Percentiles rank a stretch among this genome's conserved stretches.
These are phyloP conservation scores for Lipomyces yamadae DNA, from an alignment of 805 yeast species.

Conservation along the genomic window DNA sequence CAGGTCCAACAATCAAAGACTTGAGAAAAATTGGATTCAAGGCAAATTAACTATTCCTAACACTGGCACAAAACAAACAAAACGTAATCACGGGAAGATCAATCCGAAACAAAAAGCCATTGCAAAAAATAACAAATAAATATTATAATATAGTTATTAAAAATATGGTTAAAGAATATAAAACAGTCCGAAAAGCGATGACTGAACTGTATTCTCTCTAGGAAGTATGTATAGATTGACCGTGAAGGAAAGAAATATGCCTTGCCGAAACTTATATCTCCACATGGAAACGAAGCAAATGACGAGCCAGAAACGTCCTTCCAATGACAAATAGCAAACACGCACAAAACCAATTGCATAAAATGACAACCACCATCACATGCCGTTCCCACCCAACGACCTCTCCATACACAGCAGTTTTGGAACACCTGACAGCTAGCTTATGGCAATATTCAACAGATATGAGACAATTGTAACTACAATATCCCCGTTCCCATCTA, in stretches of 20 bases:
- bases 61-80: background rate
- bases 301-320: constrained; percentile 1
- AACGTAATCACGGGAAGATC: background rate
- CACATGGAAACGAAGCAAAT: background rate
- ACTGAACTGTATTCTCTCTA: background rate
- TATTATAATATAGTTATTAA: background rate
- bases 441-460: background rate
- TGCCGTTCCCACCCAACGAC: background rate
- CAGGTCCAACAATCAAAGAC: background rate
- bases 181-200: background rate
- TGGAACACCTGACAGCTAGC: background rate
- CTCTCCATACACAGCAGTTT: background rate
- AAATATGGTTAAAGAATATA: background rate
- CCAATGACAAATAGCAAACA: background rate
- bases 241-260: background rate
- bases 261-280: constrained; percentile 3
- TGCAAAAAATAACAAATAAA: background rate
- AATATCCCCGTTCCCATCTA: background rate
- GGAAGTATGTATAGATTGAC: background rate
- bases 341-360: background rate
- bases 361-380: background rate
- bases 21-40: background rate
- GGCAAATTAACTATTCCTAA: background rate
- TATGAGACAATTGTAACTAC: background rate
- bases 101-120: background rate